Percentiles rank a stretch among this genome's conserved stretches.
Evolutionary conservation across 441 rosid genomes (phyloP).

Genomic region (Adansonia grandidieri): DNA sequence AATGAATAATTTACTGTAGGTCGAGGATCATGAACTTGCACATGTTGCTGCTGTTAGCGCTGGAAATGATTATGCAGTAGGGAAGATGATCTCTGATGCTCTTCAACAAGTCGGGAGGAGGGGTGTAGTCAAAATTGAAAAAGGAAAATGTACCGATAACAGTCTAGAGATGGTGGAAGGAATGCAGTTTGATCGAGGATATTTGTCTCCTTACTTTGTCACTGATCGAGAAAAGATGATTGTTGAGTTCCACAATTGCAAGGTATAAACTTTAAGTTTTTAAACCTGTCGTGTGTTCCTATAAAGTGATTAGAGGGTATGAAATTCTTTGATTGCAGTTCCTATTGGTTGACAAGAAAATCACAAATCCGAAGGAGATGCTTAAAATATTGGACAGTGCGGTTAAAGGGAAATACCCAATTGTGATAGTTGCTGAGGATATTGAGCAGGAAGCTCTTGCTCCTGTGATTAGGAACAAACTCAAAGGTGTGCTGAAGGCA

Average conservation of each 20-base stretch:
- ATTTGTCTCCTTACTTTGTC: slow-evolving; percentile 82
- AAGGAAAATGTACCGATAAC: slow-evolving; percentile 60
- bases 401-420: slow-evolving; percentile 76
- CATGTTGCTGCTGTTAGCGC: slow-evolving; percentile 94
- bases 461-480: slow-evolving; percentile 80
- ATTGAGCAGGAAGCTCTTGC: slow-evolving; percentile 82
- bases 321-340: slow-evolving; percentile 60
- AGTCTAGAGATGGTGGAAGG: slow-evolving; percentile 74
- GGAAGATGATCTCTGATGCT: slow-evolving; percentile 78
- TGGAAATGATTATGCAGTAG: slow-evolving; percentile 71
- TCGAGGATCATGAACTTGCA: slow-evolving; percentile 75
- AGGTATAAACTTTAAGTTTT: slow-evolving; percentile 51
- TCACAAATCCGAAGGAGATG: slow-evolving; percentile 77
- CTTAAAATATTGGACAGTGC: slow-evolving; percentile 82
- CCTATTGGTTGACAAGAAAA: slow-evolving; percentile 85
- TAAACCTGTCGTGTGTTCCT: slow-evolving; percentile 30
- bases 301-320: slow-evolving; percentile 36
- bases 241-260: slow-evolving; percentile 76
- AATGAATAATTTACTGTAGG: slow-evolving; percentile 49
- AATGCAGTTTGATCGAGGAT: slow-evolving; percentile 91
- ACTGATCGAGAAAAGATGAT: slow-evolving; percentile 67
- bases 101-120: slow-evolving; percentile 65
- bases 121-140: slow-evolving; percentile 78
- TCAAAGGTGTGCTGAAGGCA: slow-evolving; percentile 70
- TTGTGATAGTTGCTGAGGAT: slow-evolving; percentile 79